phyloP scores from a whole-genome alignment of 108 stramenopile species.

The Nitzschia palea region DNA sequence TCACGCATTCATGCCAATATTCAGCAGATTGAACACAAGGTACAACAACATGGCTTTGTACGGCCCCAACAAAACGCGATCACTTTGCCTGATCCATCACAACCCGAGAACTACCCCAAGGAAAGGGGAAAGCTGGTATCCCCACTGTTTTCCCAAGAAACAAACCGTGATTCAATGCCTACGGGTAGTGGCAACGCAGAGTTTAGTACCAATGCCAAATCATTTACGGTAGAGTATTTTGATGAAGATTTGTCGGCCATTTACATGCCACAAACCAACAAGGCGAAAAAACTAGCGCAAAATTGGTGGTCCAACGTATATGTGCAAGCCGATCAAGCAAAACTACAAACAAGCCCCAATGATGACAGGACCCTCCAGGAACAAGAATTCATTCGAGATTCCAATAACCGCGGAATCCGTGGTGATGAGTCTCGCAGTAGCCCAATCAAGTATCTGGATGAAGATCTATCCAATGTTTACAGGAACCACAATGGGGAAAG shows the following conservation, averaged over 20 bases:
- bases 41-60: background rate
- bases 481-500: background rate
- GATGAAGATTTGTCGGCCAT: background rate
- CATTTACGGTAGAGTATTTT: background rate
- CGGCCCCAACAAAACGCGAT: background rate
- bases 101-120: background rate
- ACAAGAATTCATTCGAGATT: too few species aligned
- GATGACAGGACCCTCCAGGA: too few species aligned
- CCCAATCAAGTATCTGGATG: conserved; percentile 15
- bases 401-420: too few species aligned
- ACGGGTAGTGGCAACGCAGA: background rate
- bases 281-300: background rate
- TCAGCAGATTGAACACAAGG: background rate
- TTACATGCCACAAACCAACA: background rate
- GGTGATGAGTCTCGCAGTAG: too few species aligned
- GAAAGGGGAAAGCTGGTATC: background rate
- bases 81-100: background rate
- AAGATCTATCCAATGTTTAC: conserved; percentile 16
- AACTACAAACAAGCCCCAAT: too few species aligned
- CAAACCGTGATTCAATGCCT: background rate
- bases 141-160: background rate
- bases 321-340: too few species aligned
- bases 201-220: background rate
- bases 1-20: background rate
- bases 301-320: too few species aligned